Percentiles rank a stretch among this genome's conserved stretches.
phyloP scores from a whole-genome alignment of 176 grass and related monocot species.

The Eragrostis nindensis region DNA sequence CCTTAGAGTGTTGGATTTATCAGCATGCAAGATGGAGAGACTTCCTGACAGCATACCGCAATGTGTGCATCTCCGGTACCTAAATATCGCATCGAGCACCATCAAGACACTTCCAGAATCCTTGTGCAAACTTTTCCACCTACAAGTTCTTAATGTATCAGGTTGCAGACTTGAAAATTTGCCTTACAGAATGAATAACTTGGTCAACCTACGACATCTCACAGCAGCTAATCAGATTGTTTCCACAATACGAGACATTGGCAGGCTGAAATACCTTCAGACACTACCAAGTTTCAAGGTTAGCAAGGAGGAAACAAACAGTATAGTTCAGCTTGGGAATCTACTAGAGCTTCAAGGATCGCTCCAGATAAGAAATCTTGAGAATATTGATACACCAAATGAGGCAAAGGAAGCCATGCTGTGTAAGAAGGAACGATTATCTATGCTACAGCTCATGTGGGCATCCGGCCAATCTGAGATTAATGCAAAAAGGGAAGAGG shows the following conservation, averaged over 20 bases:
- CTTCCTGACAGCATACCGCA: constrained; percentile 39
- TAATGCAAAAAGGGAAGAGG: constrained; percentile 4
- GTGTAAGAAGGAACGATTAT: constrained; percentile 39
- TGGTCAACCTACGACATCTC: constrained; percentile 48
- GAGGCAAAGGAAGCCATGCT: constrained; percentile 45
- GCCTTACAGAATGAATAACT: constrained; percentile 41
- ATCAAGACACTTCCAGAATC: constrained; percentile 39
- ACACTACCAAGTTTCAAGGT: constrained; percentile 46
- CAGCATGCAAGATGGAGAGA: constrained; percentile 34
- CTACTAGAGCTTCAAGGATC: constrained; percentile 49
- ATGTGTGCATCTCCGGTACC: constrained; percentile 48
- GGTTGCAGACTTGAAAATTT: constrained; percentile 38
- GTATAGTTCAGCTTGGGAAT: constrained; percentile 42
- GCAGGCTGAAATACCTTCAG: constrained; percentile 54
- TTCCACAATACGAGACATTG: constrained; percentile 38
- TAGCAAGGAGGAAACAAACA: constrained; percentile 20
- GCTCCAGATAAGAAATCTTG: constrained; percentile 46
- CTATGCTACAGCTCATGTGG: constrained; percentile 33
- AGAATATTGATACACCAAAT: constrained; percentile 40
- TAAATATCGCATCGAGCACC: constrained; percentile 41
- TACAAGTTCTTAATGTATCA: constrained; percentile 46
- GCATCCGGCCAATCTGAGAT: constrained; percentile 10
- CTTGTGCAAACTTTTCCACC: constrained; percentile 45
- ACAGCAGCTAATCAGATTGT: constrained; percentile 36
- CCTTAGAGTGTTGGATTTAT: constrained; percentile 50